Base-by-base conservation (phyloP, 108 stramenopile genomes). In the Pseudonitzschia pungens region DNA sequence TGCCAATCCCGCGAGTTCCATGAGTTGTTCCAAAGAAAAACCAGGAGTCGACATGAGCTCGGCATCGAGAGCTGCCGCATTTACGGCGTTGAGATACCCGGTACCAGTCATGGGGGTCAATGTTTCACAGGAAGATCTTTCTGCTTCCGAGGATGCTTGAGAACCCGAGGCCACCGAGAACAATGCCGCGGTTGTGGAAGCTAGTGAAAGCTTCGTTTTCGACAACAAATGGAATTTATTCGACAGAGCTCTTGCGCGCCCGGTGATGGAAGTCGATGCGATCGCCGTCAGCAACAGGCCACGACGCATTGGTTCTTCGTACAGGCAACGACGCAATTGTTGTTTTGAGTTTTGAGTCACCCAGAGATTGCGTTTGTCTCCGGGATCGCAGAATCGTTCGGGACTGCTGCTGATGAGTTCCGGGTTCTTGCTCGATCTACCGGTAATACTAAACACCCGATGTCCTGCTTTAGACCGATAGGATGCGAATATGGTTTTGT, bases 1-100 rank as follows among this genome's bases (percentile, higher is more conserved):
- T 24, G 93, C 69, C 16, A 98, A 73, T 9, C 99, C 99, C 0
- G 99, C 99, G 42, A 99, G 83, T 86, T 99, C 99, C 99, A 99
- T 99, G n/a, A 99, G 88, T 80, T 98, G 97, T 65, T 98, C 97
- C 44, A 99, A 70, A 3, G 86, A 81, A 76, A 96, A 99, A 0
- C 98, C 98, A 10, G 96, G 96, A 6, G 82, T 83, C 0, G 89
- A 75, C 98, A 99, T 98, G 32, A 98, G 91, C 73, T 98, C 92
- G 20, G 31, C 89, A 82, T 99, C 99, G 15, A 99, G 65, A 6
- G 81, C 87, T n/a, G 88, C 86, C 2, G 97, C 93, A 69, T 92
- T 80, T 24, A 79, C 65, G 24, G 96, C 89, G 65, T 87, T 85
- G 42, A 92, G 73, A 60, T 84, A 95, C 77, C 91, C 91, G 5